Evolutionary conservation across 306 rosid species (phyloP), one percentile per base, ranked within the genome.

Genomic region (Inga laurina): DNA sequence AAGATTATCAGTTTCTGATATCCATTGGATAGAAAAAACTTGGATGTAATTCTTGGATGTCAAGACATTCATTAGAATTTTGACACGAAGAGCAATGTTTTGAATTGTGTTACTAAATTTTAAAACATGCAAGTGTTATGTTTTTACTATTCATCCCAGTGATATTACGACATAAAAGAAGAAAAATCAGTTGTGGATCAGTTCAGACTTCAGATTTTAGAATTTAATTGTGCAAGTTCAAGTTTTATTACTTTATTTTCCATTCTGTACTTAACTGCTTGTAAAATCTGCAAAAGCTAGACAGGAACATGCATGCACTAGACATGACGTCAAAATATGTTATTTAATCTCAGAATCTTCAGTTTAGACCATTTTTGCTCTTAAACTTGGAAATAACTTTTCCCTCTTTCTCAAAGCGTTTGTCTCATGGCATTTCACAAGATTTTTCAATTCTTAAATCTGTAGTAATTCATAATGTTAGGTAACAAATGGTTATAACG

Each of bases 161-260:
- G 21, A 66, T 75, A 75, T 67, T 64, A 49, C 57, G 32, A 66
- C 27, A 34, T 34, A 52, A n/a, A 65, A 66, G 77, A 32, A 9
- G 72, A 4, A 22, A 79, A 32, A 59, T 79, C 39, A 74, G 67
- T 49, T 74, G 70, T 65, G 76, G 14, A 57, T 8, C 11, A 46
- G 74, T 68, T 80, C 30, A 21, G 66, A 68, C 45, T 79, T 51
- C 43, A 27, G 56, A 56, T 59, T 79, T 51, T 56, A 21, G 39
- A 45, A 22, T 74, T 71, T 57, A 12, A 39, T 72, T 15, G 44
- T 24, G 41, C 19, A 10, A 21, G 73, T 56, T 66, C 10, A 79
- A 12, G 41, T 74, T 67, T 77, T 77, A 48, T 5, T 72, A 37
- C 43, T 78, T 43, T 2, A 48, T 27, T 46, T 45, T 46, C 35